A percentile compares a stretch with the other conserved stretches of the same genome.
These are phyloP conservation scores for Sporothrix schenckii DNA, from an alignment of 2,329 filamentous ascomycete species.

Conservation along the genomic window DNA sequence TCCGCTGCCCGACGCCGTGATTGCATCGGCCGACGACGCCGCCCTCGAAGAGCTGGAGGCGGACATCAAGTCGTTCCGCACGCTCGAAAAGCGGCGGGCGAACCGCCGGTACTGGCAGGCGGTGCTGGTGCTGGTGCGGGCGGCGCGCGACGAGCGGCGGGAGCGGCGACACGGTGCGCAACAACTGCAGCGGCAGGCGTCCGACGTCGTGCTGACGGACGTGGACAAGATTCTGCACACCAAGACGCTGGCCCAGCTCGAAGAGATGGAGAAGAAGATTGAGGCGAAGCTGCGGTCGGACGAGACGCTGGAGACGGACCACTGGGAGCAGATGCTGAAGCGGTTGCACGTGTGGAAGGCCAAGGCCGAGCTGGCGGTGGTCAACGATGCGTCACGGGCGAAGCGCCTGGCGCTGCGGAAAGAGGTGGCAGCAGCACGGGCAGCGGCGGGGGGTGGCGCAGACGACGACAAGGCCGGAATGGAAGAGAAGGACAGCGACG, in stretches of 20 bases:
- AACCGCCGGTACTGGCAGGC: constrained; percentile 94
- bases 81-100: constrained; percentile 73
- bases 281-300: constrained; percentile 81
- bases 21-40: constrained; percentile 66
- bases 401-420: constrained; percentile 70
- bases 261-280: constrained; percentile 84
- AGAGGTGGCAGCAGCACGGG: constrained; percentile 40
- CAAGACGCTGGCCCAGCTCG: constrained; percentile 85
- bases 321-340: constrained; percentile 91
- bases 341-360: constrained; percentile 90
- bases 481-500: not conserved
- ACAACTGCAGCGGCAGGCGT: constrained; percentile 75
- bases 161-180: constrained; percentile 49
- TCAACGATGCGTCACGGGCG: constrained; percentile 75
- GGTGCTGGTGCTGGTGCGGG: constrained; percentile 79
- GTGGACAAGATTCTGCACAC: constrained; percentile 84
- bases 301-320: constrained; percentile 93
- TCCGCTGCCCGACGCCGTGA: constrained; percentile 76
- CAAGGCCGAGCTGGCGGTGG: constrained; percentile 76
- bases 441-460: not conserved
- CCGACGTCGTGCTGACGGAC: constrained; percentile 70
- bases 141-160: constrained; percentile 66
- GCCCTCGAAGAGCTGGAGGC: constrained; percentile 76
- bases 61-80: constrained; percentile 78
- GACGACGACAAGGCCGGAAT: not conserved